phyloP scores from a whole-genome alignment of 2,329 filamentous ascomycete species.

The Westerdykella ornata region DNA sequence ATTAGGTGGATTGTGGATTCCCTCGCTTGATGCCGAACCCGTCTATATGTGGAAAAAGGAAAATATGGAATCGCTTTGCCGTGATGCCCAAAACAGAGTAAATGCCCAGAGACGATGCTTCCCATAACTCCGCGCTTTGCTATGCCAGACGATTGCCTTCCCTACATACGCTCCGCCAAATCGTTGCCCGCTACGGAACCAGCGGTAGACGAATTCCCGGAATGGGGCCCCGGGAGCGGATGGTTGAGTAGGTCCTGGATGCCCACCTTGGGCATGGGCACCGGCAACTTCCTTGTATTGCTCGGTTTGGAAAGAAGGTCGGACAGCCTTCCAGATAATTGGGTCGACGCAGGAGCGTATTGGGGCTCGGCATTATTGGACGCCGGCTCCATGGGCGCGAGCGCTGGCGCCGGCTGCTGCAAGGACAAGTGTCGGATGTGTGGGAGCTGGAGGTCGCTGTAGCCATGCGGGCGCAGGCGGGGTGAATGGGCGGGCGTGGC shows the following conservation, averaged over 20 bases:
- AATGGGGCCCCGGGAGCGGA: slow-evolving; percentile 56
- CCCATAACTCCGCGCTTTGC: slow-evolving; percentile 27
- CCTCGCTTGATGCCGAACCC: not conserved
- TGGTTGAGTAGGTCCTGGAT: slow-evolving; percentile 75
- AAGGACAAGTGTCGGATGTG: slow-evolving; percentile 70
- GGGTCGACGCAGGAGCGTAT: slow-evolving; percentile 48
- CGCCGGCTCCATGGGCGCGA: slow-evolving; percentile 64
- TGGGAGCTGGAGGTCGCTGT: slow-evolving; percentile 71
- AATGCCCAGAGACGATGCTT: too few relatives aligned
- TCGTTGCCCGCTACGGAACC: slow-evolving; percentile 65
- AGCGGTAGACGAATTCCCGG: slow-evolving; percentile 68
- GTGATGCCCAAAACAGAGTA: not conserved
- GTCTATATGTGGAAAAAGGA: not conserved
- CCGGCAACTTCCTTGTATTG: slow-evolving; percentile 82
- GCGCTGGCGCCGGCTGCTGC: slow-evolving; percentile 55
- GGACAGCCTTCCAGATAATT: slow-evolving; percentile 64
- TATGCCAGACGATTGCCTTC: slow-evolving; percentile 9
- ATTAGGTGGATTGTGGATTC: too few relatives aligned
- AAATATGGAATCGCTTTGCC: not conserved
- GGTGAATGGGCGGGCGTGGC: slow-evolving; percentile 94
- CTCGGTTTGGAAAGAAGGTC: slow-evolving; percentile 91
- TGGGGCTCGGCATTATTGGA: slow-evolving; percentile 55
- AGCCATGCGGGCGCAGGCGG: slow-evolving; percentile 69
- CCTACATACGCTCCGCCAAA: slow-evolving; percentile 32
- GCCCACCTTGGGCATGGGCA: slow-evolving; percentile 82